Percentiles rank a stretch among this genome's conserved stretches.
Conservation (phyloP, 2,329 filamentous ascomycete genomes). For the Monilinia fructigena region DNA sequence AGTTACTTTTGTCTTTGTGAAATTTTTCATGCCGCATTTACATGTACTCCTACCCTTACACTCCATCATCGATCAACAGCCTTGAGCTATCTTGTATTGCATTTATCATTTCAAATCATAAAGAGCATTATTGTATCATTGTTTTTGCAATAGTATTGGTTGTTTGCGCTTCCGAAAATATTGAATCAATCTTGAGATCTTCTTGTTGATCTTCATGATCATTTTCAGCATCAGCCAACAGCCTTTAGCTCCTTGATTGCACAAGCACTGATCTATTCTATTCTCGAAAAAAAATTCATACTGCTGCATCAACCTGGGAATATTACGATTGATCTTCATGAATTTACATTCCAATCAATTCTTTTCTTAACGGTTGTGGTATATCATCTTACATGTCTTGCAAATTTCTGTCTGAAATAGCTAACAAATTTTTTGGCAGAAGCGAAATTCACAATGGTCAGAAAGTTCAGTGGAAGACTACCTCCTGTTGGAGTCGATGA, state of each 20-base stretch:
- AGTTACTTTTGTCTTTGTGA: background rate
- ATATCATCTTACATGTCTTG: background rate
- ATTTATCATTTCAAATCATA: background rate
- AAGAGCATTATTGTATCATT: background rate
- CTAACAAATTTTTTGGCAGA: background rate
- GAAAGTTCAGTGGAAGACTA: background rate
- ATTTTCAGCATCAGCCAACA: background rate
- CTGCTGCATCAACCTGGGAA: background rate
- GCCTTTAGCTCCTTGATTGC: background rate
- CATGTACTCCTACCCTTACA: background rate
- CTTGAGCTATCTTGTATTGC: background rate
- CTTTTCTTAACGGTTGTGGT: background rate
- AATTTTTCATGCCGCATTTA: background rate
- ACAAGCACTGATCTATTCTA: background rate
- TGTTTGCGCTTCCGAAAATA: background rate
- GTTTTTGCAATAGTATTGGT: background rate
- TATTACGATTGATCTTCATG: background rate
- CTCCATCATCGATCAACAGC: conserved; percentile 6
- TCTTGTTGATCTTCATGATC: background rate
- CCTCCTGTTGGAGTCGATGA: background rate
- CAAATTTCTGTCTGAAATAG: background rate
- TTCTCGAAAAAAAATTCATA: background rate
- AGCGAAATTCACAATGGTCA: background rate
- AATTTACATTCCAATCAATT: background rate
- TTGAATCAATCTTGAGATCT: background rate